These are phyloP conservation scores for Trametes villosa DNA, from an alignment of 768 basidiomycete species.

Conservation along the genomic window DNA sequence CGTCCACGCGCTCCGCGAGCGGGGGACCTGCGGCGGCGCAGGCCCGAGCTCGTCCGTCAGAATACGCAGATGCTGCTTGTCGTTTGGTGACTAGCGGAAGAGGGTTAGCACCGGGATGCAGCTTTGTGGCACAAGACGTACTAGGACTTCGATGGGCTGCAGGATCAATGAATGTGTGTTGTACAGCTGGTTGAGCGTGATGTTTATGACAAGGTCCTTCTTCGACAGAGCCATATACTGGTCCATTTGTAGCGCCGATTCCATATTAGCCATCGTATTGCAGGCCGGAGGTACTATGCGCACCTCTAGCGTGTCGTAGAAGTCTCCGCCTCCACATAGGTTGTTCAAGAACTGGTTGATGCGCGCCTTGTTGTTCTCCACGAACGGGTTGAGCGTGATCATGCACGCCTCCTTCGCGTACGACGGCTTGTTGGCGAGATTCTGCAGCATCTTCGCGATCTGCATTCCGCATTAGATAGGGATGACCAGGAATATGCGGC, in stretches of 20 bases:
- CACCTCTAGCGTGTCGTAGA: constrained; percentile 98
- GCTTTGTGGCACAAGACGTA: constrained; percentile 44
- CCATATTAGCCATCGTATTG: too few relatives aligned
- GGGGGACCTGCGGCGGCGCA: constrained; percentile 94
- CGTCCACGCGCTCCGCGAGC: constrained; percentile 87
- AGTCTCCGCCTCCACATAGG: constrained; percentile 98
- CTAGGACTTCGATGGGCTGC: constrained; percentile 94
- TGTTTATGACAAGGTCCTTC: constrained; percentile 98
- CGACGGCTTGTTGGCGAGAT: constrained; percentile 97
- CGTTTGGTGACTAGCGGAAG: constrained; percentile 81
- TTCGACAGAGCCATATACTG: constrained; percentile 99
- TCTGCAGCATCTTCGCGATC: constrained; percentile 99
- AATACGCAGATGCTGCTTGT: constrained; percentile 96
- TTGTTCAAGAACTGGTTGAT: constrained; percentile 98
- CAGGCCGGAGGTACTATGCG: too few relatives aligned
- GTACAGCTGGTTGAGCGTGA: constrained; percentile 98
- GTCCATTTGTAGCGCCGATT: constrained; percentile 82
- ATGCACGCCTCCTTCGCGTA: constrained; percentile 99
- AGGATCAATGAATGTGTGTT: constrained; percentile 96
- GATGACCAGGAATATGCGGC: background rate
- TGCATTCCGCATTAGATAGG: constrained; percentile 34
- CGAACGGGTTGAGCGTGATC: constrained; percentile 98
- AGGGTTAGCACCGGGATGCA: background rate
- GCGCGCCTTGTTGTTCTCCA: constrained; percentile 96
- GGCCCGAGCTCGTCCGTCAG: constrained; percentile 94